Percentiles rank a stretch among this genome's conserved stretches.
phyloP scores from a whole-genome alignment of 805 yeast species.

The Candida xyloterini region DNA sequence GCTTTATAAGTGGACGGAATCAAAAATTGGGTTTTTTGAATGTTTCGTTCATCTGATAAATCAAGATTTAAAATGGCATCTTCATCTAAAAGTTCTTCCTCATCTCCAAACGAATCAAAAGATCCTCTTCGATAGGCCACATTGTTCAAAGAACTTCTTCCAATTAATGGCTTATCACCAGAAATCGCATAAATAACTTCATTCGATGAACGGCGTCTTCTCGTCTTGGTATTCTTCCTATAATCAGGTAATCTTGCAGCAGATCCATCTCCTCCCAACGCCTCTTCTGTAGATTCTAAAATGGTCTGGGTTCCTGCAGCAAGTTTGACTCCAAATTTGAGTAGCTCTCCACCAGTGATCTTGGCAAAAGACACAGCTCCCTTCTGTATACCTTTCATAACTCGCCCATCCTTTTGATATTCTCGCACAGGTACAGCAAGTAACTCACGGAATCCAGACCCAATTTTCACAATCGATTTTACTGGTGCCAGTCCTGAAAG shows the following conservation, averaged over 20 bases:
- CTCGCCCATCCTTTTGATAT: slow-evolving; percentile 67
- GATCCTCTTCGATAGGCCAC: slow-evolving; percentile 22
- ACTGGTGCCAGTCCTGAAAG: slow-evolving; percentile 84
- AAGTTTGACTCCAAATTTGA: slow-evolving; percentile 77
- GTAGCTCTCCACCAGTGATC: slow-evolving; percentile 74
- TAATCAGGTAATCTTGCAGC: slow-evolving; percentile 33
- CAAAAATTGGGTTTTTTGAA: slow-evolving; percentile 11
- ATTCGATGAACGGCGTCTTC: slow-evolving; percentile 11
- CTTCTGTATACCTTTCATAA: slow-evolving; percentile 66
- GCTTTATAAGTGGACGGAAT: slow-evolving; percentile 7
- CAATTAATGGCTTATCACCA: slow-evolving; percentile 10
- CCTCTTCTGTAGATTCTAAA: slow-evolving; percentile 75
- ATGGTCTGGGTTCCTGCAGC: slow-evolving; percentile 86
- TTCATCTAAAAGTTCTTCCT: slow-evolving; percentile 24
- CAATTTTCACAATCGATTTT: slow-evolving; percentile 69
- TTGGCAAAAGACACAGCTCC: slow-evolving; percentile 73
- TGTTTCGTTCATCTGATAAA: not conserved
- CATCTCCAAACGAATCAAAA: slow-evolving; percentile 29
- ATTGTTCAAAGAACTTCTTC: slow-evolving; percentile 14
- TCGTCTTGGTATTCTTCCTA: slow-evolving; percentile 1
- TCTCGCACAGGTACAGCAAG: slow-evolving; percentile 73
- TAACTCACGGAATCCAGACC: slow-evolving; percentile 72
- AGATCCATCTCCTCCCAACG: slow-evolving; percentile 71
- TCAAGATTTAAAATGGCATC: slow-evolving; percentile 27
- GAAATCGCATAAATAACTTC: slow-evolving; percentile 13